phyloP scores from a whole-genome alignment of 2,329 filamentous ascomycete species.

The Cadophora gregata region DNA sequence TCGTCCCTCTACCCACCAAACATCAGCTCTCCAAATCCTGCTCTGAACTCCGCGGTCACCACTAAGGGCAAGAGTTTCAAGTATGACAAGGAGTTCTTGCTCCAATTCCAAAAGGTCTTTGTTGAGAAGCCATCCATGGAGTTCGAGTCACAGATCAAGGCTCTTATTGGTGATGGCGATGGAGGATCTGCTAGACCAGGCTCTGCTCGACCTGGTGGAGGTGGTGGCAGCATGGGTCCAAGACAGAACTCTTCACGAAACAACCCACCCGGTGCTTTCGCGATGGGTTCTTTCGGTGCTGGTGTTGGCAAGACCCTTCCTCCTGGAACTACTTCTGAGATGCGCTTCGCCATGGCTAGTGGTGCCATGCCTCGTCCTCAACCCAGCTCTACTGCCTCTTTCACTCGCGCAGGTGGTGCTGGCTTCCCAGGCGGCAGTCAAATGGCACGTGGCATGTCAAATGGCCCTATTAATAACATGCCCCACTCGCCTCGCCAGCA shows the following conservation, averaged over 20 bases:
- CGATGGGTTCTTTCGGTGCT: slow-evolving; percentile 75
- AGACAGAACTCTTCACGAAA: slow-evolving; percentile 59
- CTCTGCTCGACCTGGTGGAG: slow-evolving; percentile 63
- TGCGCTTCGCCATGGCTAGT: slow-evolving; percentile 73
- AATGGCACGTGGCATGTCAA: slow-evolving; percentile 71
- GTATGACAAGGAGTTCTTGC: slow-evolving; percentile 92
- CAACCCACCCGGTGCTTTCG: slow-evolving; percentile 56
- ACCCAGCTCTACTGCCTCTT: slow-evolving; percentile 63
- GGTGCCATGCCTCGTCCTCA: slow-evolving; percentile 56
- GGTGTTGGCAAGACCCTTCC: slow-evolving; percentile 66
- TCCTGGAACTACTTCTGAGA: slow-evolving; percentile 76
- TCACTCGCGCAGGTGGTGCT: slow-evolving; percentile 64
- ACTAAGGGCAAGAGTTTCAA: slow-evolving; percentile 86
- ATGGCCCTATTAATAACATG: slow-evolving; percentile 60
- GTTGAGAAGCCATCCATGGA: slow-evolving; percentile 95
- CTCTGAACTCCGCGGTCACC: slow-evolving; percentile 79
- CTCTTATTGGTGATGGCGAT: slow-evolving; percentile 79
- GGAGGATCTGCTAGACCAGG: slow-evolving; percentile 66
- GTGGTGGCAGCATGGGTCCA: slow-evolving; percentile 47
- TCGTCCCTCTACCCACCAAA: slow-evolving; percentile 82
- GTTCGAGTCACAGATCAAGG: slow-evolving; percentile 91
- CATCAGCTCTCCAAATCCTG: slow-evolving; percentile 88
- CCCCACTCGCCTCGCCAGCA: slow-evolving; percentile 73
- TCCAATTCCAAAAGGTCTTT: slow-evolving; percentile 96
- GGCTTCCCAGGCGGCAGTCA: slow-evolving; percentile 63